Evolutionary conservation across 148 eudicot species (phyloP), one percentile per base, ranked within the genome.

Genomic region (Rhododendron griersonianum): DNA sequence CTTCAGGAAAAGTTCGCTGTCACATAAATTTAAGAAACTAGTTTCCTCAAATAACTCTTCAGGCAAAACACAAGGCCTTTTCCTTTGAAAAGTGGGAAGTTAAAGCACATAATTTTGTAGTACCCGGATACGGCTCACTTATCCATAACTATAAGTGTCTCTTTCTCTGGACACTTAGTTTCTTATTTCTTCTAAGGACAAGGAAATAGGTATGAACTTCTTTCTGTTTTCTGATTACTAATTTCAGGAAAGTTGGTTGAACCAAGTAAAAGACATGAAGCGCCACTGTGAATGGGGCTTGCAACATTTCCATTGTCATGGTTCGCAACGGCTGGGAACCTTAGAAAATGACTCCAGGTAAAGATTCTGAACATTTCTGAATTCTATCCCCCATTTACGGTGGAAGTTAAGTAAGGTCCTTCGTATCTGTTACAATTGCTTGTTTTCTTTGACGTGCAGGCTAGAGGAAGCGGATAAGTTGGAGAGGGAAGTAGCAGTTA

Each of bases 181-280:
- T 80, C 23, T 80, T 30, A 71, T 13, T 67, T 67, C 74, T 11
- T 33, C 3, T 33, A 4, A 33, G 35, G 19, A 33, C 33, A 4
- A 33, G 35, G 19, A 33, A 71, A 48, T 53, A 6, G 19, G 21
- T 30, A 21, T 19, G 83, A 81, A 19, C 53, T 5, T 81, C 33
- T 51, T 53, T 81, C 28, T 57, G 44, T 35, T 23, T 59, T n/a
- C 69, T 57, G 28, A 23, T 57, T 59, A 37, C 73, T n/a, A 7
- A 55, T 81, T 59, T 59, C 88, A 96, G 99, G 98, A 95, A 85
- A 79, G 82, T 85, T 93, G 93, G 94, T 89, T 95, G 85, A 86
- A 90, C 87, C 94, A 94, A 91, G 96, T 95, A 69, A 91, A 48
- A 90, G 91, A 92, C 87, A 92, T 93, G 98, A 91, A 87, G 87